Conservation (phyloP, 164 flowering plant genomes). For the Saururus chinensis region DNA sequence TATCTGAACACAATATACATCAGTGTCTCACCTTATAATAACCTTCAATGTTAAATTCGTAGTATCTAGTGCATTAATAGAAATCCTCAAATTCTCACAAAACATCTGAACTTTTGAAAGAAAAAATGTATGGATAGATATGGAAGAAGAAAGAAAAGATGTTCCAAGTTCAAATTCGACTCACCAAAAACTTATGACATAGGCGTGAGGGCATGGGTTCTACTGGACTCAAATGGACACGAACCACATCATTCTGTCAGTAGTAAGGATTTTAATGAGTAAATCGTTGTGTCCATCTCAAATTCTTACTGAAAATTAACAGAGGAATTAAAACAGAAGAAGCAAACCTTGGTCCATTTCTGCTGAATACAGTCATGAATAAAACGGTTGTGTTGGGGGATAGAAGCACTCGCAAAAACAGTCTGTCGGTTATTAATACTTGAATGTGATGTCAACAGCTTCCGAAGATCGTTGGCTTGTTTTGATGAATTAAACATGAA, state of each 20-base stretch:
- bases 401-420: constrained; percentile 90
- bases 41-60: too few species aligned
- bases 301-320: background rate
- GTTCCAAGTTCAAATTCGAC: constrained; percentile 9
- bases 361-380: constrained; percentile 81
- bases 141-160: too few species aligned
- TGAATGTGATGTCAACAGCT: constrained; percentile 70
- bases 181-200: constrained; percentile 76
- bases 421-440: constrained; percentile 68
- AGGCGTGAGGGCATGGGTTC: constrained; percentile 75
- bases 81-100: too few species aligned
- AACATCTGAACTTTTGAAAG: too few species aligned
- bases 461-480: constrained; percentile 55
- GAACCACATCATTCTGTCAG: constrained; percentile 67
- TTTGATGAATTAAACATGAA: constrained; percentile 85
- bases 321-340: background rate
- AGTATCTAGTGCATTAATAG: too few species aligned
- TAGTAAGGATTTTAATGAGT: background rate
- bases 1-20: too few species aligned
- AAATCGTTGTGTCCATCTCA: background rate
- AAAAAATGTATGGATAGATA: too few species aligned
- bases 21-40: too few species aligned
- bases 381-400: constrained; percentile 84
- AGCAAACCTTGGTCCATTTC: constrained; percentile 93
- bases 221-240: constrained; percentile 74